Evolutionary conservation across 179 eudicot species (phyloP).

Genomic region (Corrigiola litoralis): DNA sequence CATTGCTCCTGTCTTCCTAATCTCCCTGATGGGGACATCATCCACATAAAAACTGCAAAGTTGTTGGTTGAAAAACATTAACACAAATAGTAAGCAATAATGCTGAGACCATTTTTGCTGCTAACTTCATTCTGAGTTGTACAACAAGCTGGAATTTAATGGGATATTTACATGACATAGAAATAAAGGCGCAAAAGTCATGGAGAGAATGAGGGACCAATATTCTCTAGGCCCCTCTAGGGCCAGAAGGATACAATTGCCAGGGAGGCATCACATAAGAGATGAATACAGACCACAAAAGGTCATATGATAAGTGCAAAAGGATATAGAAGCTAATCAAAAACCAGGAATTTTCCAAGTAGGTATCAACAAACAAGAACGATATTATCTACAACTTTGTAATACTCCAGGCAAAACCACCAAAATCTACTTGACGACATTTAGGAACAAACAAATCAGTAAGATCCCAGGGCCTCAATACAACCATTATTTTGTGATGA

Average conservation of each 20-base stretch:
- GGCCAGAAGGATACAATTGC: constrained; percentile 27
- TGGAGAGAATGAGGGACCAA: constrained; percentile 20
- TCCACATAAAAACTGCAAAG: constrained; percentile 79
- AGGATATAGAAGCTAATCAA: neutral
- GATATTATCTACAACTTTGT: neutral
- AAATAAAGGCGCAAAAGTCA: constrained; percentile 9
- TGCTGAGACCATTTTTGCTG: constrained; percentile 9
- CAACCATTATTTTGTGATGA: too few species aligned
- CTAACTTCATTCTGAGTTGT: constrained; percentile 14
- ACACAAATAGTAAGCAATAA: constrained; percentile 14
- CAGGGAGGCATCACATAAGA: constrained; percentile 17
- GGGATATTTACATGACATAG: constrained; percentile 10
- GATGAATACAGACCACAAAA: constrained; percentile 25
- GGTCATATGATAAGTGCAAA: constrained; percentile 15
- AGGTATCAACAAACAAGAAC: neutral
- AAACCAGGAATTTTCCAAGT: neutral
- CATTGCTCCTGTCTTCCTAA: constrained; percentile 63
- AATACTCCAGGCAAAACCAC: constrained; percentile 13
- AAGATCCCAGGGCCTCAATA: too few species aligned
- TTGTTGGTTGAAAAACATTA: neutral
- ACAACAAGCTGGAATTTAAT: constrained; percentile 20
- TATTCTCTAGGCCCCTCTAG: constrained; percentile 28
- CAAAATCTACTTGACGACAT: constrained; percentile 4
- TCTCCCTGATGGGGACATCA: constrained; percentile 77
- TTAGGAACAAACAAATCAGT: too few species aligned